Evolutionary conservation across 306 rosid genomes (phyloP), one percentile per base, ranked within the genome.

Genomic region (Carpinus fangiana): DNA sequence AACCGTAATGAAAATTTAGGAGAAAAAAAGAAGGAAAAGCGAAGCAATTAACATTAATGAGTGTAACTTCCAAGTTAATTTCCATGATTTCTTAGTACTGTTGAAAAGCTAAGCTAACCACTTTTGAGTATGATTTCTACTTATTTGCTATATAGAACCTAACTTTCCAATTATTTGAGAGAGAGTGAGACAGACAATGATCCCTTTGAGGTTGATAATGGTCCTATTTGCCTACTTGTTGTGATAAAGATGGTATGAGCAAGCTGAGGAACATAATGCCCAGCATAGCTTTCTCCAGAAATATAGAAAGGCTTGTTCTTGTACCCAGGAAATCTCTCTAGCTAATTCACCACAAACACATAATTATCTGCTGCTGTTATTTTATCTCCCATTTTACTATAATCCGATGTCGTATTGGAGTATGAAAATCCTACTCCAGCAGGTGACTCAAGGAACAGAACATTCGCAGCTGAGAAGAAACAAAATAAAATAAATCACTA

Each of bases 391-490:
- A 82, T 84, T 0, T 5, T 65, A 2, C 0, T 20, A 78, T 95
- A 95, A 82, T 95, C 99, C 2, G 87, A 73, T 73, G 99, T 74
- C 60, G 5, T 90, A 62, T 95, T 95, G 12, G 99, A 95, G 78
- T 95, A 95, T 1, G 99, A 95, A 80, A 90, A 95, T 10, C 99
- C 99, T 41, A 95, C 99, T 64, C 99, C 99, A 4, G 86, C 88
- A 0, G 99, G 99, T 17, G 99, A 91, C 82, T 95, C 99, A 0
- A 93, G 55, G 72, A 91, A 95, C 79, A 95, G n/a, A 10, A 95
- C 93, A 86, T 95, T 95, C 17, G 98, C 97, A 85, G 83, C 98
- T 95, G 81, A 81, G 79, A n/a, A 20, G 1, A 6, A 52, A 12
- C 67, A 5, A 26, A 70, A 20, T 53, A 41, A 23, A 23, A 18